Percentiles rank a stretch among this genome's conserved stretches.
Conservation (phyloP, 371 early-diverging fungal genomes). For the Mortierella sp. region DNA sequence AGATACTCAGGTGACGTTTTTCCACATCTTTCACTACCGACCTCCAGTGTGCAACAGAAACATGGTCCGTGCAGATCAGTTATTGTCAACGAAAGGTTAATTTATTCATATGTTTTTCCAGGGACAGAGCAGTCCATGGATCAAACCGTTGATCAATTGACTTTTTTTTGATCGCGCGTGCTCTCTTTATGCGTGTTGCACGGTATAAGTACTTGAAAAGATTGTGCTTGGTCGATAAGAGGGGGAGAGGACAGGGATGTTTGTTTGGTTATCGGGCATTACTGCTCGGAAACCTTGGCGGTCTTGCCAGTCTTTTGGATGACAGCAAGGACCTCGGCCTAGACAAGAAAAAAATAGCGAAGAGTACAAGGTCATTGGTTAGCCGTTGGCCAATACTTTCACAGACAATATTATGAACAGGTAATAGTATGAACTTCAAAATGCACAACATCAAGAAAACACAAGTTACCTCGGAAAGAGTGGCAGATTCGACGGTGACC, state of each 20-base stretch:
- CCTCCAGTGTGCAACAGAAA: not conserved
- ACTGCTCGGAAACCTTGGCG: constrained; percentile 36
- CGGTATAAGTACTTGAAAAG: not conserved
- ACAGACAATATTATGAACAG: not conserved
- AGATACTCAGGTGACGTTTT: constrained; percentile 32
- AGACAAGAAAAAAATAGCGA: constrained; percentile 38
- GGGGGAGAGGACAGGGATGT: too few species aligned
- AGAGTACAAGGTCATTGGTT: not conserved
- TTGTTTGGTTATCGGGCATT: not conserved
- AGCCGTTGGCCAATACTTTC: not conserved
- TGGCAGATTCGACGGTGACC: constrained; percentile 69
- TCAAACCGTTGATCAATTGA: too few species aligned
- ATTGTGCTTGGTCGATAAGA: not conserved
- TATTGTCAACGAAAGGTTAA: not conserved
- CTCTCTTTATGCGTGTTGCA: too few species aligned
- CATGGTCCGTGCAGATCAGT: constrained; percentile 4
- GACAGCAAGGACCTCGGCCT: constrained; percentile 74
- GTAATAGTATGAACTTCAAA: too few species aligned
- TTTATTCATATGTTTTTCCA: not conserved
- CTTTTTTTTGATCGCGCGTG: too few species aligned
- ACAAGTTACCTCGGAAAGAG: constrained; percentile 23
- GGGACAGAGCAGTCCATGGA: not conserved
- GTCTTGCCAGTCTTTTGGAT: constrained; percentile 85
- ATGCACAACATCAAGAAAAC: not conserved
- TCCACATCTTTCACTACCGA: not conserved